Conservation (phyloP, 2,329 filamentous ascomycete species). For the Fusarium mexicanum region DNA sequence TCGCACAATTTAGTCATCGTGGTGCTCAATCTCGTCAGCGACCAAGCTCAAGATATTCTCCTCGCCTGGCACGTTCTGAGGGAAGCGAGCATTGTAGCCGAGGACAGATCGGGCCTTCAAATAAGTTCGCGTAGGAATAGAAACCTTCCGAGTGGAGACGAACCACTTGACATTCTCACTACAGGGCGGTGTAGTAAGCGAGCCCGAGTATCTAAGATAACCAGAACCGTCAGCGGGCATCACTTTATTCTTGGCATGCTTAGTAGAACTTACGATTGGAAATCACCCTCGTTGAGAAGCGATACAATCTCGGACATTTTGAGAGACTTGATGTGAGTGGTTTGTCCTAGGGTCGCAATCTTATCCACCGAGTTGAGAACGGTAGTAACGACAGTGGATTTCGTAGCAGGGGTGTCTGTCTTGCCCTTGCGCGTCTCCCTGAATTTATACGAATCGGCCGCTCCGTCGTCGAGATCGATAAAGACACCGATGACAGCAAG, state of each 20-base stretch:
- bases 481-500: slow-evolving; percentile 45
- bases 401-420: background rate
- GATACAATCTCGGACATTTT: slow-evolving; percentile 54
- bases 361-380: slow-evolving; percentile 48
- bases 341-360: slow-evolving; percentile 52
- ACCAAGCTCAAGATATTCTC: slow-evolving; percentile 42
- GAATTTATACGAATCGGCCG: background rate
- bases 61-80: slow-evolving; percentile 59
- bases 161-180: slow-evolving; percentile 65
- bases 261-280: slow-evolving; percentile 40
- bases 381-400: slow-evolving; percentile 47
- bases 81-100: slow-evolving; percentile 65
- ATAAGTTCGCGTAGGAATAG: slow-evolving; percentile 59
- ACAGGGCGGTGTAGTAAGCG: slow-evolving; percentile 71
- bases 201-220: slow-evolving; percentile 59
- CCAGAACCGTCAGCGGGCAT: slow-evolving; percentile 1
- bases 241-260: background rate
- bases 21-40: background rate
- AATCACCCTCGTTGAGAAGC: slow-evolving; percentile 42
- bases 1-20: background rate
- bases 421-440: background rate
- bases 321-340: slow-evolving; percentile 50
- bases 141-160: slow-evolving; percentile 58
- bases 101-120: slow-evolving; percentile 62
- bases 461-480: slow-evolving; percentile 37